Conservation (phyloP, 2,329 filamentous ascomycete genomes). For the Ceratocystis destructans region DNA sequence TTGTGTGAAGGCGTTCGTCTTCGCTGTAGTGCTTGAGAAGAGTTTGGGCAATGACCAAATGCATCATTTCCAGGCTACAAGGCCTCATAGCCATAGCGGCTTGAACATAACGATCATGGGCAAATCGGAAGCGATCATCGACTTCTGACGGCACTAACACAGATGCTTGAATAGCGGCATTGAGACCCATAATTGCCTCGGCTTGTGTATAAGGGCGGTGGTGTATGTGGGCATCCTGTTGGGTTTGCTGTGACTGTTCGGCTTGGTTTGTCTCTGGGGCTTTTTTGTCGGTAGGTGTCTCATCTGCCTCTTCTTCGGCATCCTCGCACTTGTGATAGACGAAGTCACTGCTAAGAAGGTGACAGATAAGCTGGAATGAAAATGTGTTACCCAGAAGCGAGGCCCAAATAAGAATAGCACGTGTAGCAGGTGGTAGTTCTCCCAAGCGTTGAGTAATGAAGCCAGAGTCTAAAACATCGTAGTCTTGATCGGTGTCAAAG, state of each 20-base stretch:
- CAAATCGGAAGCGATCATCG: slow-evolving; percentile 78
- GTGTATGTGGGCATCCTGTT: slow-evolving; percentile 26
- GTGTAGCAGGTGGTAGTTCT: slow-evolving; percentile 60
- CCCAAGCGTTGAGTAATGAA: slow-evolving; percentile 68
- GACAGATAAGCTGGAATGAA: slow-evolving; percentile 67
- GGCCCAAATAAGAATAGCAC: slow-evolving; percentile 74
- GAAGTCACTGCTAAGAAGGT: slow-evolving; percentile 62
- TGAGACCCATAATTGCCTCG: slow-evolving; percentile 64
- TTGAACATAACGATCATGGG: slow-evolving; percentile 74
- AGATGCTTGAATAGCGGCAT: slow-evolving; percentile 65
- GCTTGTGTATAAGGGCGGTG: slow-evolving; percentile 39
- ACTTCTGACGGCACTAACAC: slow-evolving; percentile 69
- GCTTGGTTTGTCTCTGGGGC: background rate
- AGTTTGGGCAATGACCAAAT: slow-evolving; percentile 73
- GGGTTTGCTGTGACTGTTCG: background rate
- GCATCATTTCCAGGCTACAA: slow-evolving; percentile 63
- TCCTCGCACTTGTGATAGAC: slow-evolving; percentile 42
- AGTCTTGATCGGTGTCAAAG: slow-evolving; percentile 65
- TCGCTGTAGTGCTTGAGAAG: slow-evolving; percentile 57
- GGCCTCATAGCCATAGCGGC: slow-evolving; percentile 58
- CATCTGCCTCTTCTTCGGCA: slow-evolving; percentile 24
- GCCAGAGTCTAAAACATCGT: slow-evolving; percentile 65
- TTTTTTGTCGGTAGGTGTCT: slow-evolving; percentile 20
- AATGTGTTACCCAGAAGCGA: slow-evolving; percentile 70
- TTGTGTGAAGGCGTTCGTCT: slow-evolving; percentile 53